A percentile compares a stretch with the other conserved stretches of the same genome.
Evolutionary conservation across 139 green algal species (phyloP).

Genomic region (Ettlia oleoabundans): DNA sequence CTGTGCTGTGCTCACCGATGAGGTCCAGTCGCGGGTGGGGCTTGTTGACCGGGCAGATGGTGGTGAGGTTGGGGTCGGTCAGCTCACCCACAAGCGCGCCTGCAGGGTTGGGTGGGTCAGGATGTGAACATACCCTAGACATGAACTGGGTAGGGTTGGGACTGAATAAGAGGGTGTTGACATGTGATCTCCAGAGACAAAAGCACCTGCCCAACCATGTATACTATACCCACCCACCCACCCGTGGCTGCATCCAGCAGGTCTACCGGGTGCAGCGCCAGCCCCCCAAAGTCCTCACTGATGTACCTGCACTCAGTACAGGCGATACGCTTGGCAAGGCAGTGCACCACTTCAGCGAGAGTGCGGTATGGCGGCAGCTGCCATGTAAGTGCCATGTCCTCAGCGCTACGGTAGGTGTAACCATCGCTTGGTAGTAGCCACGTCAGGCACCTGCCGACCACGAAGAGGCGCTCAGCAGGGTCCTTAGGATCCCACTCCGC

Average conservation of each 20-base stretch:
- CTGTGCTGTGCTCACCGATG: conserved; percentile 43
- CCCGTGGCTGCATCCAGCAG: conserved; percentile 78
- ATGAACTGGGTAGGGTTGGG: no score
- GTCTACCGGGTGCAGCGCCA: conserved; percentile 89
- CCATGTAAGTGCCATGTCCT: no score
- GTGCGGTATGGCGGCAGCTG: background rate
- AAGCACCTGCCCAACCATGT: background rate
- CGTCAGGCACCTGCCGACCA: conserved; percentile 84
- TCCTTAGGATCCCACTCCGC: conserved; percentile 92
- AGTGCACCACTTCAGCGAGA: background rate
- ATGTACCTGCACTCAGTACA: conserved; percentile 79
- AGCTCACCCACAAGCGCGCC: conserved; percentile 60
- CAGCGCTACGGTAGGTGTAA: no score
- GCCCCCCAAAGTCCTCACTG: conserved; percentile 81
- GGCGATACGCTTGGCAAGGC: background rate
- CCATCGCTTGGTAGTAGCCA: no score
- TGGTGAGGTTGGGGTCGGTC: conserved; percentile 81
- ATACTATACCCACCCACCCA: background rate
- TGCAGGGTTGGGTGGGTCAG: no score
- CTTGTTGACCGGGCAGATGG: conserved; percentile 90
- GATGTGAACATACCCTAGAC: no score
- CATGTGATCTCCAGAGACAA: no score
- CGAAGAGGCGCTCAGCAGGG: conserved; percentile 64
- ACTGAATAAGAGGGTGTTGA: no score
- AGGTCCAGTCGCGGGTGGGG: conserved; percentile 77